Evolutionary conservation across 768 basidiomycete species (phyloP), one percentile per base, ranked within the genome.

Genomic region (Pluteus cervinus): DNA sequence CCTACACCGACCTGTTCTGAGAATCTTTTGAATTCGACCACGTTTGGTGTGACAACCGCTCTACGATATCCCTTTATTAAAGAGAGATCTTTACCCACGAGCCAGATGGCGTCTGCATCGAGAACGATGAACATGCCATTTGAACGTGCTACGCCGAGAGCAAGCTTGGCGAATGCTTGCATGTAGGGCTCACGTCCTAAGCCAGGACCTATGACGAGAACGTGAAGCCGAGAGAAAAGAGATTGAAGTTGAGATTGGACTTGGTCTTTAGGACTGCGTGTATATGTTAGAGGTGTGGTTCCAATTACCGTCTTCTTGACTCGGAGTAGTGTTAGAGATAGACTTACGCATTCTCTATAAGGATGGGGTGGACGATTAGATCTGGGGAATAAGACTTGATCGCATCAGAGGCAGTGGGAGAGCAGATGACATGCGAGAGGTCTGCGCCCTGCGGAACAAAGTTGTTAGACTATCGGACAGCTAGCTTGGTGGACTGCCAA

Each of bases 301-400:
- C 17, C 17, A 26, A 34, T 34, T 32, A 9, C 20, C 39, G n/a
- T n/a, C n/a, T n/a, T n/a, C n/a, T n/a, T n/a, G n/a, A n/a, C n/a
- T n/a, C n/a, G n/a, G n/a, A n/a, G n/a, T n/a, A n/a, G n/a, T n/a
- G 24, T 10, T 2, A 24, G 17, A 26, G 4, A 16, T 17, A 23
- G 28, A 37, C 81, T 42, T 58, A 86, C 80, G 65, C 60, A 34
- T 80, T 73, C 55, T 83, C 73, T 20, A 71, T 63, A 4, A 99
- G 71, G 39, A 98, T 88, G 2, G 90, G 93, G 52, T 99, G 94
- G 0, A 99, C 96, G 52, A 99, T 99, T 29, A 99, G 63, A 60
- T 99, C 93, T 2, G 92, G 92, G 3, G 89, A 93, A 58, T 97
- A 99, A 0, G 87, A 84, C 63, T 99, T 99, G 69, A 99, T 99